Evolutionary conservation across 768 basidiomycete genomes (phyloP), one percentile per base, ranked within the genome.

Genomic region (Mycena polygramma): DNA sequence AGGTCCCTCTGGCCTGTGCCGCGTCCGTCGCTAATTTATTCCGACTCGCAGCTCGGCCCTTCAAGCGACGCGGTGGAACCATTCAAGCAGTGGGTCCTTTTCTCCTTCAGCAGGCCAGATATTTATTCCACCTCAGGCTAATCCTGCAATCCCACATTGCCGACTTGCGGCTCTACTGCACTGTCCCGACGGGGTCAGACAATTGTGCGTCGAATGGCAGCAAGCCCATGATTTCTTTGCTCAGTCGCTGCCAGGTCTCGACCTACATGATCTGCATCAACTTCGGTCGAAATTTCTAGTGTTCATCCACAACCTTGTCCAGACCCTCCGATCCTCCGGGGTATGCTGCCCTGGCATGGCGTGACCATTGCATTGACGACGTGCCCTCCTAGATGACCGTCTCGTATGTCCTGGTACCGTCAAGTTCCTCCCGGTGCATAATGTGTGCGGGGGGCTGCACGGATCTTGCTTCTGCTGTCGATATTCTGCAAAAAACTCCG

Each of bases 231-330:
- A 22, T 51, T 37, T 26, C 30, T 57, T n/a, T 41, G 8, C 41
- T 66, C 14, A 57, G n/a, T 55, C 22, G 30, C 30, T n/a, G 57
- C 14, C 65, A 92, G 91, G 85, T 75, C 78, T 87, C 70, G 91
- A 92, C 78, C 83, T 93, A 39, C 87, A 92, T 75, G 92, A 93
- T 79, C 83, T 93, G 67, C 83, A 92, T 63, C 88, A 91, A 74
- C 78, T 92, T 48, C 88, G 89, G 54, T 85, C 90, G 55, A 86
- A 89, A 53, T 87, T 88, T 49, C 82, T 93, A 17, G 72, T 86
- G 35, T 90, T 92, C 78, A 84, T 93, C 49, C 92, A 93, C 75
- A 85, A 89, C 71, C 81, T 92, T 37, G 75, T 91, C 51, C 86
- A 88, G 72, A 85, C 86, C 5, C 84, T 93, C 51, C 87, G 88